Base-by-base conservation (phyloP, 176 grass and related monocot genomes). In the Zea luxurians region DNA sequence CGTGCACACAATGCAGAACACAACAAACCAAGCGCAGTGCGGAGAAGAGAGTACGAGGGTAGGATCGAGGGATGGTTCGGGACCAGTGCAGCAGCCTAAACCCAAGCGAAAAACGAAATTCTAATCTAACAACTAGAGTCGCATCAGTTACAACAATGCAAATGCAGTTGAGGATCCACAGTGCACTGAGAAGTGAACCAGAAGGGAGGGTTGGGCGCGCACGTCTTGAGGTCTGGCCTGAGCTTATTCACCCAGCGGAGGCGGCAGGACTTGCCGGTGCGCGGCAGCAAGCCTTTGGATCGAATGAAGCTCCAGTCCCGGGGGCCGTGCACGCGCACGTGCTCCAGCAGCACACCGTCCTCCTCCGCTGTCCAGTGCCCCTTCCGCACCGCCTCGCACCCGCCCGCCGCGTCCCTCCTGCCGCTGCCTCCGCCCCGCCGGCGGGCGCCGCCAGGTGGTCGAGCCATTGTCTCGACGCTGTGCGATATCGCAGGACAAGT, bases 241-340 rank as follows among this genome's bases (percentile, higher is more conserved):
- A 95, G 90, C 87, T 95, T 95, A 81, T 99, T 94, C 71, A 99
- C 92, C 90, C 88, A 93, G 52, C 92, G 89, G 77, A 93, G 92
- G 81, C 90, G 92, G 89, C 96, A 98, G 67, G 96, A 92, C 78
- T 98, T 99, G 88, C 96, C 90, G 83, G 90, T 90, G 85, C 89
- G 92, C 52, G 79, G 88, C 50, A 98, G 85, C 68, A 88, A 71
- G 67, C 89, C 91, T 87, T 88, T 88, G 83, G 91, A 99, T 85
- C 83, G 87, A 86, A 95, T 90, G 89, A 78, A 94, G 92, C 88
- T 99, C 96, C 92, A 95, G 70, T 92, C 88, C 4, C 63, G 55
- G 7, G 88, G 91, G 6, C 92, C 92, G 67, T 99, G 79, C 21
- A 64, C 48, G 44, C 90, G 85, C 8, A 95, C 96, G 66, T 94